Evolutionary conservation across 2,329 filamentous ascomycete genomes (phyloP).

Genomic region (Penicillium sp.): DNA sequence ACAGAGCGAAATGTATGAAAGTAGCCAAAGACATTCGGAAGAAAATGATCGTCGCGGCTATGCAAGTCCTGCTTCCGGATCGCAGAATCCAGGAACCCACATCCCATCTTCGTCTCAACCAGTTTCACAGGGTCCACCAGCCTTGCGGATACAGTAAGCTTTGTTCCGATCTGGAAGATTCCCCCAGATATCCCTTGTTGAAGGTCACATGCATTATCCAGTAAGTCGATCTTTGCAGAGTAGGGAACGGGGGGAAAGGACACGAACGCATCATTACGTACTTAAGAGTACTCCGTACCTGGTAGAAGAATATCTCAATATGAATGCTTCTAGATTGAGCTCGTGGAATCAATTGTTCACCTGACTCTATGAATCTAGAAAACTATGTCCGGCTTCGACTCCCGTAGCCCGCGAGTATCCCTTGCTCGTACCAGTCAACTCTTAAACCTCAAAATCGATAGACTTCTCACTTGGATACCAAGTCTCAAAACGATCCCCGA

Average conservation of each 20-base stretch:
- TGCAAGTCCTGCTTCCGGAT: constrained; percentile 22
- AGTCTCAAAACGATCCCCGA: constrained; percentile 1
- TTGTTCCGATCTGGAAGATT: constrained; percentile 12
- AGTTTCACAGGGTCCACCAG: constrained; percentile 3
- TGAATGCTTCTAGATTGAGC: constrained; percentile 16
- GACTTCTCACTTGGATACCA: background rate
- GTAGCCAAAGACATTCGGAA: background rate
- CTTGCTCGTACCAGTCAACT: constrained; percentile 18
- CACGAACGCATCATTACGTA: background rate
- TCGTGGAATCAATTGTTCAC: constrained; percentile 15
- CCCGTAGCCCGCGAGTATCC: constrained; percentile 17
- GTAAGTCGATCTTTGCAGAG: constrained; percentile 1
- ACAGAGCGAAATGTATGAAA: background rate
- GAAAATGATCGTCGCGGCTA: constrained; percentile 21
- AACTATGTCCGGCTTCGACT: constrained; percentile 15
- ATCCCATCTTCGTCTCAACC: constrained; percentile 11
- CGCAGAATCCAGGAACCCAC: constrained; percentile 10
- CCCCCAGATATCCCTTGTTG: constrained; percentile 11
- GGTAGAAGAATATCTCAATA: background rate
- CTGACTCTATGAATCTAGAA: constrained; percentile 19
- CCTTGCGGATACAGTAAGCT: constrained; percentile 6
- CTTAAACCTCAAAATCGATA: background rate
- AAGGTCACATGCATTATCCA: constrained; percentile 5
- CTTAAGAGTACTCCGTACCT: background rate
- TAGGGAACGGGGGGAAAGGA: background rate